phyloP scores from a whole-genome alignment of 208 protist genomes.

The Balamuthia mandrillaris region DNA sequence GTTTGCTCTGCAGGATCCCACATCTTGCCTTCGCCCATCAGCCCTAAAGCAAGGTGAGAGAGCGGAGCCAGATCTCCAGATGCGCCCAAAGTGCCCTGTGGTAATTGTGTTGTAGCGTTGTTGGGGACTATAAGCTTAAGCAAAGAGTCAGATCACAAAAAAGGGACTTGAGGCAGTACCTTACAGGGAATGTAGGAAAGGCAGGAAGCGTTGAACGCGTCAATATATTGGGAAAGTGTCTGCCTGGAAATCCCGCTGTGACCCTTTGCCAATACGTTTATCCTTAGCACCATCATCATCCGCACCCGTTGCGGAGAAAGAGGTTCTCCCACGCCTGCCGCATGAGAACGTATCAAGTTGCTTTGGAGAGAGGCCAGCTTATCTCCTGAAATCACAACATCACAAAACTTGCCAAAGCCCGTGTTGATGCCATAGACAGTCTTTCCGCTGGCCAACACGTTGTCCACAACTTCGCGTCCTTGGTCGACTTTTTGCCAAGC shows the following conservation, averaged over 20 bases:
- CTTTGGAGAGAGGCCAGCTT: conserved; percentile 70
- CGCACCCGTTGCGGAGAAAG: conserved; percentile 62
- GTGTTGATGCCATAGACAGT: conserved; percentile 80
- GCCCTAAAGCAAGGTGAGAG: conserved; percentile 78
- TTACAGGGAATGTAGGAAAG: conserved; percentile 70
- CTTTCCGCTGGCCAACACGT: conserved; percentile 18
- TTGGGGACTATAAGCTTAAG: neutral
- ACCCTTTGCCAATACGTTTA: conserved; percentile 76
- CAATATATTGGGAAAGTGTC: conserved; percentile 45
- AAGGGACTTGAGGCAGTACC: conserved; percentile 10
- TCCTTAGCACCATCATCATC: conserved; percentile 70
- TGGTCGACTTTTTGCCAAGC: conserved; percentile 16
- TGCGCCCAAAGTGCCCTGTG: conserved; percentile 77
- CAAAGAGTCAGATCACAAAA: neutral
- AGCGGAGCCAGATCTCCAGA: conserved; percentile 84
- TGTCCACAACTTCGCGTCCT: conserved; percentile 44
- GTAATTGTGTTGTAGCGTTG: neutral
- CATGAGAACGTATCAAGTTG: conserved; percentile 80
- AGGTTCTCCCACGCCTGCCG: conserved; percentile 72
- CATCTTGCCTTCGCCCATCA: conserved; percentile 70
- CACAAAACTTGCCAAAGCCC: conserved; percentile 79
- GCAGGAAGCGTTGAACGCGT: conserved; percentile 65
- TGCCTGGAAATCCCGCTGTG: conserved; percentile 63
- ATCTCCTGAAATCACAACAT: conserved; percentile 68
- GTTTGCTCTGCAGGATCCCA: conserved; percentile 51